These are phyloP conservation scores for Pistacia vera DNA, from an alignment of 345 rosid species.

Conservation along the genomic window DNA sequence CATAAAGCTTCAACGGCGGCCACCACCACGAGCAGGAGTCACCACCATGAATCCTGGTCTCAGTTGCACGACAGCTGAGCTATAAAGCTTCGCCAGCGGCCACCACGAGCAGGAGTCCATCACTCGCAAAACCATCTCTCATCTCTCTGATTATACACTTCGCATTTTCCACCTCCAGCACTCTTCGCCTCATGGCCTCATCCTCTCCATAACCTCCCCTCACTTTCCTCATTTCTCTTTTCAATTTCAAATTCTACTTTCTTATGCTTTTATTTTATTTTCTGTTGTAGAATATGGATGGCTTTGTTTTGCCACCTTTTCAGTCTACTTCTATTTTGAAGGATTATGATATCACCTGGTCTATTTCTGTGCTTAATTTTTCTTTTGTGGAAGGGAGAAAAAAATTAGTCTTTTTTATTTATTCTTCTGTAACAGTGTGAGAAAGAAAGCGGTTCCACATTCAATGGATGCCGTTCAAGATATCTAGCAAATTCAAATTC, in stretches of 20 bases:
- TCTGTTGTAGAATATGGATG: constrained; percentile 72
- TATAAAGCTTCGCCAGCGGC: too few relatives aligned
- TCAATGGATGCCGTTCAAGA: constrained; percentile 50
- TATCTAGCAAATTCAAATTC: constrained; percentile 44
- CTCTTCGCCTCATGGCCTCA: constrained; percentile 72
- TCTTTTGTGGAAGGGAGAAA: background rate
- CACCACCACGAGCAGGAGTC: too few relatives aligned
- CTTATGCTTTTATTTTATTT: constrained; percentile 3
- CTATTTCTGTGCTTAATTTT: constrained; percentile 15
- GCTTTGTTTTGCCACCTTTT: constrained; percentile 80
- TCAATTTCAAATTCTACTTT: background rate
- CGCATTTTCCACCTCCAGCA: constrained; percentile 52
- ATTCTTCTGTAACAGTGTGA: constrained; percentile 51
- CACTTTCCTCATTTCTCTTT: background rate
- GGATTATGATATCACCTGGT: constrained; percentile 83
- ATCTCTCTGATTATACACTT: constrained; percentile 61
- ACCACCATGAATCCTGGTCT: too few relatives aligned
- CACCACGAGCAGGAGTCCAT: too few relatives aligned
- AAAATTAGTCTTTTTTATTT: constrained; percentile 2
- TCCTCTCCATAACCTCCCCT: constrained; percentile 54
- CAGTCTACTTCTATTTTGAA: constrained; percentile 72
- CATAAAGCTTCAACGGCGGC: too few relatives aligned
- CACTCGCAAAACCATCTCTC: constrained; percentile 33
- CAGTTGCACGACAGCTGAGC: too few relatives aligned
- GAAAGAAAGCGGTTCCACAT: constrained; percentile 46